Evolutionary conservation across 78 protist species (phyloP).

Genomic region (Trichosphaerium sp.): DNA sequence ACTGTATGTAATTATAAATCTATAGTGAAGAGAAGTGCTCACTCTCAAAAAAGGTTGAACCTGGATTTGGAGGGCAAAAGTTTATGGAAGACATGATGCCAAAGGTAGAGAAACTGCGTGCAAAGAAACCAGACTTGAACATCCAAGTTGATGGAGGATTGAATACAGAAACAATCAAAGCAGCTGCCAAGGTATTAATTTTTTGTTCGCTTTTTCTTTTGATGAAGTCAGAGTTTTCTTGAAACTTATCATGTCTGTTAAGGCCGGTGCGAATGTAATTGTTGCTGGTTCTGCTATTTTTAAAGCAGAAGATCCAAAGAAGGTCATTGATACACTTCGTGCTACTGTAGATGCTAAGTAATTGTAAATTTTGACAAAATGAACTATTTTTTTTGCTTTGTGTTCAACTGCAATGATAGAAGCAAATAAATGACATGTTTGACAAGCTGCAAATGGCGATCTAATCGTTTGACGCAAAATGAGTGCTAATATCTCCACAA

Average conservation of each 20-base stretch:
- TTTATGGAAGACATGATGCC: slow-evolving; percentile 91
- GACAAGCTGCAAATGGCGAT: no score
- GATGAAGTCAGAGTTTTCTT: not conserved
- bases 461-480: no score
- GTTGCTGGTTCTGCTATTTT: slow-evolving; percentile 94
- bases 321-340: slow-evolving; percentile 25
- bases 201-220: not conserved
- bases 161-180: slow-evolving; percentile 65
- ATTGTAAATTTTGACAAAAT: no score
- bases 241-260: not conserved
- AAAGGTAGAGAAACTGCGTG: slow-evolving; percentile 70
- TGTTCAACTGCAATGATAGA: no score
- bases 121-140: slow-evolving; percentile 54
- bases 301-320: slow-evolving; percentile 22
- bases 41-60: slow-evolving; percentile 88
- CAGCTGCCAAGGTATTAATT: slow-evolving; percentile 31
- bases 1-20: slow-evolving; percentile 25
- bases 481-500: no score
- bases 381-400: no score
- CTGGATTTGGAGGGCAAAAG: slow-evolving; percentile 98
- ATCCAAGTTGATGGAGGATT: slow-evolving; percentile 99
- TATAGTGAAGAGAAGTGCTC: no score
- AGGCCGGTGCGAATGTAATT: slow-evolving; percentile 94
- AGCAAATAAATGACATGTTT: no score
- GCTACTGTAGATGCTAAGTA: slow-evolving; percentile 1